Base-by-base conservation (phyloP, 371 early-diverging fungal species). In the Saksenaea oblongispora region DNA sequence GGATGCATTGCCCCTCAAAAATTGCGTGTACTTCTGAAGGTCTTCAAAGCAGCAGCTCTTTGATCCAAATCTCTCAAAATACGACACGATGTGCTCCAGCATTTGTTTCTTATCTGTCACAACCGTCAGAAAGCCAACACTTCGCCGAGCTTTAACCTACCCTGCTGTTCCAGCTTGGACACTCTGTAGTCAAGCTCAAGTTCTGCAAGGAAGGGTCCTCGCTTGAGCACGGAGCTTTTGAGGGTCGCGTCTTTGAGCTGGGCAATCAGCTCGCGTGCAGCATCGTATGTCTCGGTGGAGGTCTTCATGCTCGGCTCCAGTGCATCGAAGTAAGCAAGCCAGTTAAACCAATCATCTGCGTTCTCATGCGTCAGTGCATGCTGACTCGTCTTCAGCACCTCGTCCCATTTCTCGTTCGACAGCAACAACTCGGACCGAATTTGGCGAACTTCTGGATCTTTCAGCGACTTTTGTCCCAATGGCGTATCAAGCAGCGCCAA, bases 41-140 rank as follows among this genome's bases (percentile, higher is more conserved):
- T 95, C 95, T 61, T 91, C 92, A 75, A 91, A 93, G 63, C 89
- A 91, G 66, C 87, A 88, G 9, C 81, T 72, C 62, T 87, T 87
- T 18, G 84, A 76, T 18, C 91, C 91, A 65, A 95, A 95, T 1
- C 71, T 78, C 8, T 62, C 64, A 62, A 92, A 80, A 63, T 91
- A 95, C 2, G 78, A 64, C 8, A 83, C 63, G 26, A 91, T 73
- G n/a, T 79, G 66, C 1, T 82, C 77, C 56, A 80, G 59, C 15
- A 78, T 58, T 0, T 61, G 67, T 1, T 54, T 61, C 51, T 78
- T 67, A 61, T 83, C 80, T 65, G 66, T 34, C 4, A 55, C 39
- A 35, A 64, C 39, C 27, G 35, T 56, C 39, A 44, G 37, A 5
- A 55, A 9, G 5, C 4, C 27, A 5, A 35, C 34, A 17, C 14